These are phyloP conservation scores for Mitragyna speciosa DNA, from an alignment of 257 asterid species.

Conservation along the genomic window DNA sequence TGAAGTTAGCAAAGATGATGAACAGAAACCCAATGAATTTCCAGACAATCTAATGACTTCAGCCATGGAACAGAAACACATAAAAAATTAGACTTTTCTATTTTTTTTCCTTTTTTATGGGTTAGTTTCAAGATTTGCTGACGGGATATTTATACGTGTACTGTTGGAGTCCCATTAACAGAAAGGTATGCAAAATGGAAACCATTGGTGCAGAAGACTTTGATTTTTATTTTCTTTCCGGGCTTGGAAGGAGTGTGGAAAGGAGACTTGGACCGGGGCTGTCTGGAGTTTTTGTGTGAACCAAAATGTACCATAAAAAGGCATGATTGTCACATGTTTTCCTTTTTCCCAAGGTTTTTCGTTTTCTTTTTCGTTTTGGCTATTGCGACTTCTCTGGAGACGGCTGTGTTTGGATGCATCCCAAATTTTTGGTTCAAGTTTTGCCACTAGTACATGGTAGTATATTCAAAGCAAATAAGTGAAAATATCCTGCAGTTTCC, in stretches of 20 bases:
- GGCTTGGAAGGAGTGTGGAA: constrained; percentile 11
- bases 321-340: background rate
- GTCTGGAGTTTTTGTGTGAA: constrained; percentile 30
- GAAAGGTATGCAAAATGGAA: constrained; percentile 20
- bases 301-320: constrained; percentile 25
- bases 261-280: background rate
- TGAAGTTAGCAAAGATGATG: constrained; percentile 44
- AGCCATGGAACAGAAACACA: constrained; percentile 50
- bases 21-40: constrained; percentile 50
- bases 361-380: background rate
- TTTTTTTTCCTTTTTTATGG: background rate
- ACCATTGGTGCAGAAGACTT: constrained; percentile 13
- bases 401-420: constrained; percentile 9
- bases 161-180: constrained; percentile 10
- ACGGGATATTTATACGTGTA: background rate
- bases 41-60: constrained; percentile 48
- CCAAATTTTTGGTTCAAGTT: background rate
- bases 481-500: background rate
- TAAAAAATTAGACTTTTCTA: background rate
- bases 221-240: constrained; percentile 16
- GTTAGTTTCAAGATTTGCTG: background rate
- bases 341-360: background rate
- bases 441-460: background rate
- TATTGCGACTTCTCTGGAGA: background rate
- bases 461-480: background rate